These are phyloP conservation scores for Staphylotrichum tortipilum DNA, from an alignment of 495 filamentous ascomycete species.

Conservation along the genomic window DNA sequence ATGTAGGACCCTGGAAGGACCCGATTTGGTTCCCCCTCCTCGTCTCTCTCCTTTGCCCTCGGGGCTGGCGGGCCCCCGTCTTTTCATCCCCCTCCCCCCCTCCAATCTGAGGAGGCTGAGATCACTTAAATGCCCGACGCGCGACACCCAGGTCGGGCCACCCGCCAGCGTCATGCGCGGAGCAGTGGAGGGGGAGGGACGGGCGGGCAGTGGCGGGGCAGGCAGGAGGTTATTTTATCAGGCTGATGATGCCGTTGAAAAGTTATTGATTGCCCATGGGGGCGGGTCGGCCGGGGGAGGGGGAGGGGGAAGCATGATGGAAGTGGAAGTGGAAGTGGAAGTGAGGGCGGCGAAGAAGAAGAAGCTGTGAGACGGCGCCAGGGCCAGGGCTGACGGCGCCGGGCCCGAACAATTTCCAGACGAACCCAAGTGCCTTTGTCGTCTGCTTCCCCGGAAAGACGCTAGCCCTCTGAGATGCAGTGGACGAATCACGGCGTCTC, in stretches of 20 bases:
- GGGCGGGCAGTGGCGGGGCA: no score
- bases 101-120: neutral
- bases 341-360: neutral
- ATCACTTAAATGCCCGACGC: neutral
- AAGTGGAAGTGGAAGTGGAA: neutral
- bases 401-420: neutral
- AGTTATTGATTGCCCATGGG: neutral
- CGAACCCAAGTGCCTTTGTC: neutral
- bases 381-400: neutral
- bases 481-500: neutral
- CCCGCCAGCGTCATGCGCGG: no score
- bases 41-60: neutral
- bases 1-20: constrained; percentile 7
- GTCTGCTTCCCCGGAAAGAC: neutral
- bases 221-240: neutral
- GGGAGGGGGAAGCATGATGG: no score
- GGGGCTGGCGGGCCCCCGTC: neutral
- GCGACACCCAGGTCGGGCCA: neutral
- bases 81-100: no score
- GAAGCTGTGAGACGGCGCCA: no score
- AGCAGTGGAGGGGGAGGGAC: no score
- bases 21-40: no score
- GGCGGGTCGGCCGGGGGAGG: neutral
- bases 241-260: neutral
- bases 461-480: neutral